These are phyloP conservation scores for Amylocarpus encephaloides DNA, from an alignment of 2,329 filamentous ascomycete species.

Conservation along the genomic window DNA sequence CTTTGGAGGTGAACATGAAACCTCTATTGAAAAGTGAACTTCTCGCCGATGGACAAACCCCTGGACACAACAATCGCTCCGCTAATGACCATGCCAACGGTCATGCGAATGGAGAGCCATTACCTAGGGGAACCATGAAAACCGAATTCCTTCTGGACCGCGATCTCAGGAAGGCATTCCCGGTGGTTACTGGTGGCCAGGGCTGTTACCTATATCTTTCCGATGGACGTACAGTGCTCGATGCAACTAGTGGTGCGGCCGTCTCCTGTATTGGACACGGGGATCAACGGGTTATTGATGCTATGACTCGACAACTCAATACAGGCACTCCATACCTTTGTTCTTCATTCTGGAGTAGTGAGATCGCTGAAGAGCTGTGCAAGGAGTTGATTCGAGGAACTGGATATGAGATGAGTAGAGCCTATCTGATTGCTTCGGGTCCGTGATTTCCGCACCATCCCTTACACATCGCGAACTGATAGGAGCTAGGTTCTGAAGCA, in stretches of 20 bases:
- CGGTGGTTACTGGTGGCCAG: constrained; percentile 22
- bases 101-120: constrained; percentile 5
- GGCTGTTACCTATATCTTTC: constrained; percentile 26
- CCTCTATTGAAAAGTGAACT: neutral
- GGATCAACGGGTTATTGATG: constrained; percentile 51
- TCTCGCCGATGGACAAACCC: neutral
- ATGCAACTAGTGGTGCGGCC: constrained; percentile 67
- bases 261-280: constrained; percentile 67
- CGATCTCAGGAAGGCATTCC: constrained; percentile 26
- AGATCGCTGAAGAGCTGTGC: constrained; percentile 43
- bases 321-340: constrained; percentile 51
- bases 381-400: constrained; percentile 36
- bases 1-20: neutral
- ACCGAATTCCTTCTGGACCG: constrained; percentile 25
- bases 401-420: constrained; percentile 42
- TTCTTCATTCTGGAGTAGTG: constrained; percentile 51
- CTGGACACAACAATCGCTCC: neutral
- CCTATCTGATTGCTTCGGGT: constrained; percentile 54
- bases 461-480: constrained; percentile 1
- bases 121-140: constrained; percentile 11
- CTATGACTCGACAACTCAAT: constrained; percentile 53
- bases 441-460: constrained; percentile 11
- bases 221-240: constrained; percentile 56
- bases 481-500: constrained; percentile 53
- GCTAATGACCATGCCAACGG: constrained; percentile 6